Evolutionary conservation across 179 eudicot genomes (phyloP), one percentile per base, ranked within the genome.

Genomic region (Spergularia azorica): DNA sequence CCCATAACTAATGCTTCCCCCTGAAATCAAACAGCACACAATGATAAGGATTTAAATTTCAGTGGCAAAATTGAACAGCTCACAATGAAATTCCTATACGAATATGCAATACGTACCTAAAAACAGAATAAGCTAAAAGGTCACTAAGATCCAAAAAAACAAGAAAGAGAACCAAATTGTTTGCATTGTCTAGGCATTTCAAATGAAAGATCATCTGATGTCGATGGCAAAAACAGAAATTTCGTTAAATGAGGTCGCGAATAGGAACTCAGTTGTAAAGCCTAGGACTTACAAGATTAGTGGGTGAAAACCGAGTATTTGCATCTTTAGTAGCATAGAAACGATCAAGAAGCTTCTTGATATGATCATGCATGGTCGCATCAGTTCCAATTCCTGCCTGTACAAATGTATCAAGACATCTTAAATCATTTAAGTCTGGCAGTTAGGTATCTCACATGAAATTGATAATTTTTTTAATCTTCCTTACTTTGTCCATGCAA

Each of bases 351-450:
- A 96, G 90, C 84, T 96, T 96, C 76, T 96, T 94, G 72, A 96
- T 96, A 83, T 96, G 99, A 82, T 96, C 99, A 82, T 96, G 99
- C 99, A 96, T 96, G 65, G 99, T 96, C 54, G 99, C 99, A 87
- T 96, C 99, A 76, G 99, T 96, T 58, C 99, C 99, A 64, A 96
- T 96, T 51, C 94, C 97, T 26, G 97, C 93, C 98, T 94, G 73
- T 73, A 46, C 66, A 67, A 57, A 0, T 26, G 32, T 26, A 26
- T 26, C 32, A 26, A 21, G 57, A 36, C 77, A 62, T 67, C 13
- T 76, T 9, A 56, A 14, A 63, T 59, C 58, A 69, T 70, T 5
- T 69, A n/a, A 54, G 43, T 61, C 11, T 20, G 43, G 60, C 10
- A 36, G 4, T 36, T 26, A 58, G 9, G 32, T 2, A 8, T 39